phyloP scores from a whole-genome alignment of 805 yeast genomes.

The Kregervanrija fluxuum region DNA sequence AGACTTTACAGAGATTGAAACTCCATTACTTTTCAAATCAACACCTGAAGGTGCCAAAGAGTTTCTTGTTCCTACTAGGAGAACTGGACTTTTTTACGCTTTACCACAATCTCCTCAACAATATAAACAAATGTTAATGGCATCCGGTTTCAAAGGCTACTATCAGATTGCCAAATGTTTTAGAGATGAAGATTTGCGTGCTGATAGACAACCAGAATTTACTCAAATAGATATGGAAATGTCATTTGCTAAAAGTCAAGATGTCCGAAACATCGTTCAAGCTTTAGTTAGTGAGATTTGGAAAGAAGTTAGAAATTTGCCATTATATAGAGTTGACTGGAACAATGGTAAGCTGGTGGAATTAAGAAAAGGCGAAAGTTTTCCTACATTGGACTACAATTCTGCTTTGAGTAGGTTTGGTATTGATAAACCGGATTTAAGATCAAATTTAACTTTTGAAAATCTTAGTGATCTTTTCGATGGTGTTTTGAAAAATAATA shows the following conservation, averaged over 20 bases:
- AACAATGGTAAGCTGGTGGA: constrained; percentile 26
- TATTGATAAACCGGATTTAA: constrained; percentile 89
- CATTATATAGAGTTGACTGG: constrained; percentile 31
- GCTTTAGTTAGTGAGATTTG: constrained; percentile 49
- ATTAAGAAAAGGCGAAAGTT: constrained; percentile 16
- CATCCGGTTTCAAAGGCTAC: constrained; percentile 81
- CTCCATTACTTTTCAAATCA: constrained; percentile 87
- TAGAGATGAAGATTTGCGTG: constrained; percentile 90
- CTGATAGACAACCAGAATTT: constrained; percentile 96
- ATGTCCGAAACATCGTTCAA: constrained; percentile 63
- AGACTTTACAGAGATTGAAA: constrained; percentile 77
- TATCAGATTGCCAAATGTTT: constrained; percentile 92
- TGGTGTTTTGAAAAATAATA: constrained; percentile 22
- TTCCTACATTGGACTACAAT: constrained; percentile 49
- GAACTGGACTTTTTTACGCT: constrained; percentile 61
- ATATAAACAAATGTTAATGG: constrained; percentile 90
- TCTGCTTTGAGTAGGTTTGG: constrained; percentile 75
- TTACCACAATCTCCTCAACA: constrained; percentile 98
- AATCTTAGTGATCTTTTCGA: constrained; percentile 39
- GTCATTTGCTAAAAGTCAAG: constrained; percentile 66
- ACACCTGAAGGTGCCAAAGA: constrained; percentile 99
- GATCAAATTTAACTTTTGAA: constrained; percentile 48
- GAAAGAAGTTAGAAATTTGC: constrained; percentile 36
- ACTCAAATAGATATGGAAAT: constrained; percentile 96
- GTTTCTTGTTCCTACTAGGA: constrained; percentile 86